Percentiles rank a stretch among this genome's conserved stretches.
phyloP scores from a whole-genome alignment of 805 yeast species.

The Teunomyces lycoperdinae region DNA sequence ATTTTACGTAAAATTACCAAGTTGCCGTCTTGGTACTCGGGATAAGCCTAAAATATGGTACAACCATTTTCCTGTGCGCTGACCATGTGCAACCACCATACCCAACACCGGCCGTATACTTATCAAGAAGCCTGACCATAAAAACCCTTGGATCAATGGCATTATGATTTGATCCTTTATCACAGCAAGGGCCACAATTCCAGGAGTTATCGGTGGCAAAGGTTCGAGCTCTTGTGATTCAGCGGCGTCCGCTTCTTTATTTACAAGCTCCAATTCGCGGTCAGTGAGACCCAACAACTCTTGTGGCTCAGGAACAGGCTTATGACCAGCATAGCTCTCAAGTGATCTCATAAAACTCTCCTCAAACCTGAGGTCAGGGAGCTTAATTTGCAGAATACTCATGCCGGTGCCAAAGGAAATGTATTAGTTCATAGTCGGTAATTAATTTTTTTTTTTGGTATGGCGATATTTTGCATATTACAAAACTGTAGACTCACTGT shows the following conservation, averaged over 20 bases:
- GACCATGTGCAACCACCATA: constrained; percentile 24
- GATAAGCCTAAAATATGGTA: constrained; percentile 16
- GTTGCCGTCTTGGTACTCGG: neutral
- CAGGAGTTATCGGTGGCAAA: constrained; percentile 40
- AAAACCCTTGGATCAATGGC: constrained; percentile 54
- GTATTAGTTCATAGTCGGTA: neutral
- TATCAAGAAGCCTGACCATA: constrained; percentile 43
- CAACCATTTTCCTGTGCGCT: constrained; percentile 24
- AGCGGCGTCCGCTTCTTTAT: constrained; percentile 8
- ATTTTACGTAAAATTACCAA: neutral
- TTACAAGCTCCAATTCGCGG: constrained; percentile 9
- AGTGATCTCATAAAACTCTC: constrained; percentile 48
- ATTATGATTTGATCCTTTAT: constrained; percentile 49
- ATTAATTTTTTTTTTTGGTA: neutral
- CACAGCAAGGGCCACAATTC: constrained; percentile 46
- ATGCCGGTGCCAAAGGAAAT: neutral
- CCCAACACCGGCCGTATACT: constrained; percentile 34
- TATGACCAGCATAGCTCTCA: constrained; percentile 25
- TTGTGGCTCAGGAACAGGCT: constrained; percentile 4
- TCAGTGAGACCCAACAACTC: constrained; percentile 7
- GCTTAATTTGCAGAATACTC: constrained; percentile 5
- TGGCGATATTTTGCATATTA: neutral
- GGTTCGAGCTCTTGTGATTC: constrained; percentile 18
- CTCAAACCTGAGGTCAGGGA: constrained; percentile 70
- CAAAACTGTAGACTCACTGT: neutral